Evolutionary conservation across 83 land plant species (phyloP), one percentile per base, ranked within the genome.

Genomic region (Diphasiastrum complanatum): DNA sequence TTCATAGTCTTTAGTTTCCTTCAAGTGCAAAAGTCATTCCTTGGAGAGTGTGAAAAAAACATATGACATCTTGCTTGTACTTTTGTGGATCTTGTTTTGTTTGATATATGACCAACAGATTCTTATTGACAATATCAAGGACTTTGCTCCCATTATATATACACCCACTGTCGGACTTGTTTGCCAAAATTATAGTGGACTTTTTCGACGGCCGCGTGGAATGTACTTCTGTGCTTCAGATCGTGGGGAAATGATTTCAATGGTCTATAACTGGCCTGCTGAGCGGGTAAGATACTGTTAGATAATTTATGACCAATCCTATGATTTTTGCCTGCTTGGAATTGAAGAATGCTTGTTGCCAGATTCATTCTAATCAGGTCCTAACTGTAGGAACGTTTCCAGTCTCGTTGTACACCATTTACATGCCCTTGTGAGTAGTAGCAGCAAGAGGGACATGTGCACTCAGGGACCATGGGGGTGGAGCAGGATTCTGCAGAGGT

Each of bases 161-260:
- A 90, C 97, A 20, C 97, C 97, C 69, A 90, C 97, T 8, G 93
- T 90, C 1, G 97, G 97, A 20, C 57, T 90, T 50, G 97, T 90
- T 4, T 90, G 97, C 64, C 93, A 84, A 67, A 88, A 88, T 46
- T 86, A 86, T 51, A 76, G 86, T 33, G 97, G 97, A 8, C 68
- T 90, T 37, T 90, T 77, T 72, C 70, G 97, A 59, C 93, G 97
- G 37, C 97, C 97, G 30, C 89, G 97, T 56, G 97, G 97, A 28
- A 90, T 90, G 97, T 86, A 86, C 76, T 90, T 90, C 66, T 83
- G 89, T 72, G 88, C 93, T 46, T 77, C 73, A 40, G 97, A 86
- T 65, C 86, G 81, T 46, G 93, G 93, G 47, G 97, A 90, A 51
- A 90, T 90, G 97, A 79, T 82, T 80, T 81, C 93, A 12, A 81